Conservation (phyloP, 2,329 filamentous ascomycete species). For the Cryoendolithus antarcticus region DNA sequence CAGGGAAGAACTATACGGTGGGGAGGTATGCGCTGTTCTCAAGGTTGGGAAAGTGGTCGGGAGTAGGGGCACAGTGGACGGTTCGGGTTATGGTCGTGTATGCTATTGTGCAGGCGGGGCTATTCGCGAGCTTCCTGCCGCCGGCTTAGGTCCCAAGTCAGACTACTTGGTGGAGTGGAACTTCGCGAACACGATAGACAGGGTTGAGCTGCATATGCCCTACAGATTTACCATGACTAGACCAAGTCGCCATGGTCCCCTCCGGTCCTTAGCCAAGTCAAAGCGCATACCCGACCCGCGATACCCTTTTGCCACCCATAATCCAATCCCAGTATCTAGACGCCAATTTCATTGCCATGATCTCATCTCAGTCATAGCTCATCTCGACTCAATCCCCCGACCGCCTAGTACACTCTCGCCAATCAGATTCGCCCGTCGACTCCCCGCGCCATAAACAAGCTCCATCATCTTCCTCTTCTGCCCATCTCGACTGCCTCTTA, state of each 20-base stretch:
- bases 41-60: neutral
- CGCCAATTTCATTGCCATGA: too few relatives aligned
- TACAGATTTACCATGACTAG: too few relatives aligned
- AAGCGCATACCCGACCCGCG: too few relatives aligned
- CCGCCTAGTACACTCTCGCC: too few relatives aligned
- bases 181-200: neutral
- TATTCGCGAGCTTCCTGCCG: conserved; percentile 85
- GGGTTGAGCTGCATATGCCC: too few relatives aligned
- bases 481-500: conserved; percentile 60
- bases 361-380: too few relatives aligned
- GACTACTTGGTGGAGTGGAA: neutral
- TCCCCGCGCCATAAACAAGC: conserved; percentile 19
- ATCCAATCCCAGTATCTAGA: too few relatives aligned
- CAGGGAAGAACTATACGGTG: neutral
- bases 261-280: too few relatives aligned
- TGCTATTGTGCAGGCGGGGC: conserved; percentile 63
- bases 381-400: too few relatives aligned
- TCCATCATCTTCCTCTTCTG: conserved; percentile 40
- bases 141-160: conserved; percentile 50
- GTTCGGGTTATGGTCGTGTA: conserved; percentile 69
- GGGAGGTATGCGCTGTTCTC: neutral
- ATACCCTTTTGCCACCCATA: too few relatives aligned
- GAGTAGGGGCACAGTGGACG: conserved; percentile 20
- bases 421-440: conserved; percentile 8
- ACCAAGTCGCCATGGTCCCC: too few relatives aligned